Base-by-base conservation (phyloP, 148 eudicot genomes). In the Rhododendron simsii region DNA sequence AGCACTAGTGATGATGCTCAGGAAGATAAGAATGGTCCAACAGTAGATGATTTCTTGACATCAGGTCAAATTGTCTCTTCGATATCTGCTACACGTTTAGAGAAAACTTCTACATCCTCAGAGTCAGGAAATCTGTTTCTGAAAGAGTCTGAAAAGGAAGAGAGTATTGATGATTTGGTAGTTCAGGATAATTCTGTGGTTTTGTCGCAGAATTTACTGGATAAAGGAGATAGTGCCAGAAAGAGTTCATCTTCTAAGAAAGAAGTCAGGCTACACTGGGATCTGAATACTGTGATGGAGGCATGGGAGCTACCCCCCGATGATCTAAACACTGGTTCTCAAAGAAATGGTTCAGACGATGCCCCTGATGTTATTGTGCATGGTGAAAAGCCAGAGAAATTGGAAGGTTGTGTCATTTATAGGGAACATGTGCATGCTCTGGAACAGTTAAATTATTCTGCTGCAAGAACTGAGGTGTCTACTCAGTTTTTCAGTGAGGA, bases 211-310 rank as follows among this genome's bases (percentile, higher is more conserved):
- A 81, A 86, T 86, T 69, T 83, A 85, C 83, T 75, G 59, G 87
- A 85, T 47, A 86, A 55, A 78, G 86, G 81, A 57, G 90, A 88
- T 47, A 89, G 77, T 55, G 84, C 30, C 59, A 88, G 37, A 57
- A 88, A 80, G 14, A 81, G 82, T 18, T 85, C 86, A 81, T 69
- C 87, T 82, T 75, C 90, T 69, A 83, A 82, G 57, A 91, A 90
- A 85, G 93, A 89, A 83, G 87, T 81, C 12, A 88, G 95, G 89
- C 84, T 89, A 41, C 93, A 92, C 75, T 96, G 99, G 99, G 99
- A 96, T 86, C 89, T 96, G 63, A 96, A 96, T 86, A 93, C 93
- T 28, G 91, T 87, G 81, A 91, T 95, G 96, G 98, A 96, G 82
- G 95, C 91, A 7, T 96, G 99, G 98, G 98, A 89, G 79, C 86